Evolutionary conservation across 352 stramenopile genomes (phyloP).

Genomic region (Globisporangium emineosum): DNA sequence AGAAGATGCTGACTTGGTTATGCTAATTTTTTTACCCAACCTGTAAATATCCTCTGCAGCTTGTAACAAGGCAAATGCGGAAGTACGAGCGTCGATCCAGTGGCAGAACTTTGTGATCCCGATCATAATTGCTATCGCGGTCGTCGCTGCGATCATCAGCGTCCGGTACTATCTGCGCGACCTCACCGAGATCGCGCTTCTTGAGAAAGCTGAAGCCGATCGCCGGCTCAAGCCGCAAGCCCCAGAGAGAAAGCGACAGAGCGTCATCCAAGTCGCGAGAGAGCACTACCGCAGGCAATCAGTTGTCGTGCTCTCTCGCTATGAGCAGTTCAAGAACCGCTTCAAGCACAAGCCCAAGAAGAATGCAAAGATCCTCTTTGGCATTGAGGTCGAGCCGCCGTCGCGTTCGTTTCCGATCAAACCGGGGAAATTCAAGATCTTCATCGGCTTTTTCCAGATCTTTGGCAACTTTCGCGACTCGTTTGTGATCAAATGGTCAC

Average conservation of each 20-base stretch:
- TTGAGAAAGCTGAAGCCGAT: slow-evolving; percentile 61
- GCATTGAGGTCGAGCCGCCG: slow-evolving; percentile 46
- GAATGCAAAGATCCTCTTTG: slow-evolving; percentile 48
- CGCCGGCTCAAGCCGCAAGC: slow-evolving; percentile 35
- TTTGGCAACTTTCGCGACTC: slow-evolving; percentile 73
- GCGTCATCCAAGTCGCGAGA: slow-evolving; percentile 23
- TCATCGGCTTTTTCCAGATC: slow-evolving; percentile 81
- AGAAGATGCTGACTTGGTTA: background rate
- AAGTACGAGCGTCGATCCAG: slow-evolving; percentile 45
- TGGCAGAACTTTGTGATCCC: slow-evolving; percentile 81
- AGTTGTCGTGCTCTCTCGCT: slow-evolving; percentile 15
- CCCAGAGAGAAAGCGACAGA: slow-evolving; percentile 15
- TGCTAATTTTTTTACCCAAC: too few relatives aligned
- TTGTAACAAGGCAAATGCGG: slow-evolving; percentile 45
- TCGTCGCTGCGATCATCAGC: slow-evolving; percentile 29
- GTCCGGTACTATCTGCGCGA: slow-evolving; percentile 57
- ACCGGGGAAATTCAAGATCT: slow-evolving; percentile 75
- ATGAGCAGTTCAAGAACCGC: slow-evolving; percentile 32
- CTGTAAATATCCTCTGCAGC: too few relatives aligned
- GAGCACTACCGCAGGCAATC: slow-evolving; percentile 26
- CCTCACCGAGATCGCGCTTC: slow-evolving; percentile 53
- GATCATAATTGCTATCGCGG: slow-evolving; percentile 34
- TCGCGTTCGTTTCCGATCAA: slow-evolving; percentile 48
- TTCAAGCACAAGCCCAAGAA: slow-evolving; percentile 22
- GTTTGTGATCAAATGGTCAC: slow-evolving; percentile 67